Percentiles rank a stretch among this genome's conserved stretches.
phyloP scores from a whole-genome alignment of 2,329 filamentous ascomycete genomes.

The Samsoniella hepiali region DNA sequence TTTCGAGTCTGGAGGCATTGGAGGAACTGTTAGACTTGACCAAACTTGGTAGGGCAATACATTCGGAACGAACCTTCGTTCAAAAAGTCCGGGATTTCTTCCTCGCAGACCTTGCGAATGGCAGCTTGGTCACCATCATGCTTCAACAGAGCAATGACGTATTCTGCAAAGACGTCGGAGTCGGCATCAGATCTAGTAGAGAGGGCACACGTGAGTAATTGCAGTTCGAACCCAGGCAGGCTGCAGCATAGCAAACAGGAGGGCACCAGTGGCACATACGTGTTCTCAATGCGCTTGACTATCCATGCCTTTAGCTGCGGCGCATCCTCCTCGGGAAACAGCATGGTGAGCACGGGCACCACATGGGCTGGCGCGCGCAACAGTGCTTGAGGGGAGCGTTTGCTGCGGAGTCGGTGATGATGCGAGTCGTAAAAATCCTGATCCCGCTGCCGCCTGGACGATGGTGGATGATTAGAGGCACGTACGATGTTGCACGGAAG shows the following conservation, averaged over 20 bases:
- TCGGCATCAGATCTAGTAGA: slow-evolving; percentile 70
- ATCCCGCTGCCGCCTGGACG: background rate
- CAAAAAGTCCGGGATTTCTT: slow-evolving; percentile 72
- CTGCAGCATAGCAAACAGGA: slow-evolving; percentile 14
- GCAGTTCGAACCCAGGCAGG: background rate
- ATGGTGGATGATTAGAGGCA: background rate
- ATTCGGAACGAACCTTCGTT: slow-evolving; percentile 50
- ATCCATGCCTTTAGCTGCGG: slow-evolving; percentile 71
- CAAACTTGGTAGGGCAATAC: background rate
- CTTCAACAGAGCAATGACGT: slow-evolving; percentile 73
- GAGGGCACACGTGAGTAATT: slow-evolving; percentile 12
- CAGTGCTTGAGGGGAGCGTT: background rate
- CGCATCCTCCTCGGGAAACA: slow-evolving; percentile 61
- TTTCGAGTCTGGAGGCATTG: slow-evolving; percentile 31
- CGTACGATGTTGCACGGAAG: slow-evolving; percentile 1
- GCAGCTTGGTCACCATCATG: slow-evolving; percentile 64
- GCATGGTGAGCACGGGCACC: slow-evolving; percentile 41
- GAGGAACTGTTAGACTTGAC: background rate
- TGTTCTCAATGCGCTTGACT: slow-evolving; percentile 71
- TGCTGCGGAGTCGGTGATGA: background rate
- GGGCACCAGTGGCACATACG: slow-evolving; percentile 46
- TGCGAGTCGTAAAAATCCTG: background rate
- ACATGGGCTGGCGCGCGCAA: slow-evolving; percentile 12
- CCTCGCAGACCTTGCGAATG: slow-evolving; percentile 65
- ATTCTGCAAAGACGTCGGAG: slow-evolving; percentile 77